A percentile compares a stretch with the other conserved stretches of the same genome.
phyloP scores from a whole-genome alignment of 1,284 basidiomycete species.

The Cutaneotrichosporon curvatum region DNA sequence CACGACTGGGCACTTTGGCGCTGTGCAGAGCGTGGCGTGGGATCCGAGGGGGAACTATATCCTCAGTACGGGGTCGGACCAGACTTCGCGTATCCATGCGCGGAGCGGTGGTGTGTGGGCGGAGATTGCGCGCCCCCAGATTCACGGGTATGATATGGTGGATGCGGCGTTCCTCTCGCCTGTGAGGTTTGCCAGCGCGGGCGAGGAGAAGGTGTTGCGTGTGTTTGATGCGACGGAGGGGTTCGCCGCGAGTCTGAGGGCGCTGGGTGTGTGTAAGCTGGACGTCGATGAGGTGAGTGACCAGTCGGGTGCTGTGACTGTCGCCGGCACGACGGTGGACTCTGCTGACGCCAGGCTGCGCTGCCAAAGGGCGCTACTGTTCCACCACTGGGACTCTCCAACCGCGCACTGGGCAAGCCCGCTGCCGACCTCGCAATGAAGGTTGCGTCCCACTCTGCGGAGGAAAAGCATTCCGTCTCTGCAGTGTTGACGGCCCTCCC shows the following conservation, averaged over 20 bases:
- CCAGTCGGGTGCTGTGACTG: too few relatives aligned
- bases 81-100: constrained; percentile 81
- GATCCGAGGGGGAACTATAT: constrained; percentile 75
- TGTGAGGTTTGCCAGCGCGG: constrained; percentile 72
- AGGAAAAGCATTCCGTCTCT: constrained; percentile 43
- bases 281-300: constrained; percentile 7
- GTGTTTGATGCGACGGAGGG: constrained; percentile 79
- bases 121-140: constrained; percentile 80
- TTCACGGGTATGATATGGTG: constrained; percentile 90
- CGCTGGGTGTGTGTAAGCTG: constrained; percentile 38
- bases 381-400: constrained; percentile 68
- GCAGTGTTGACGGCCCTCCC: constrained; percentile 46
- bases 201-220: constrained; percentile 86
- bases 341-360: constrained; percentile 9
- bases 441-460: constrained; percentile 26
- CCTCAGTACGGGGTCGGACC: constrained; percentile 72
- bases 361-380: constrained; percentile 56
- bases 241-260: constrained; percentile 60
- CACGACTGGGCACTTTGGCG: constrained; percentile 68
- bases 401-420: constrained; percentile 65
- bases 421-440: constrained; percentile 4
- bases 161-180: constrained; percentile 67
- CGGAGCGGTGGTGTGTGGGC: constrained; percentile 58
- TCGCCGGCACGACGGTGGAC: neutral
- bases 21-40: constrained; percentile 74